Percentiles rank a stretch among this genome's conserved stretches.
Evolutionary conservation across 148 eudicot species (phyloP).

Genomic region (Pouteria glomerata): DNA sequence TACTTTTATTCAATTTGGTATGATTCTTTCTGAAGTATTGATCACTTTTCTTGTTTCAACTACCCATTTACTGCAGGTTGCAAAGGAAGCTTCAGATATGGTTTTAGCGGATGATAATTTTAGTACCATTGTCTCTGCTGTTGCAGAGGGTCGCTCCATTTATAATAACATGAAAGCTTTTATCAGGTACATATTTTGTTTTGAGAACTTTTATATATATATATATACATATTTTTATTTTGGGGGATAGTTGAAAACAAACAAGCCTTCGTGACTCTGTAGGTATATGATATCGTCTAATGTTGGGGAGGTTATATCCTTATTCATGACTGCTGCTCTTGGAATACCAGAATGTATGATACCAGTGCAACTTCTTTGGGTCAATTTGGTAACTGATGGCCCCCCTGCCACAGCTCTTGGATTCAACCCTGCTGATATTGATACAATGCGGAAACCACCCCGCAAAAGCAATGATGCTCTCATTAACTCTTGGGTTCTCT

Average conservation of each 20-base stretch:
- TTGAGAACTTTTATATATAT: neutral
- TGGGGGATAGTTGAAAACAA: neutral
- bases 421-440: constrained; percentile 82
- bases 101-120: constrained; percentile 91
- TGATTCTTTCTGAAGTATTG: neutral
- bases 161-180: constrained; percentile 95
- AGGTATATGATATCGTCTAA: constrained; percentile 99
- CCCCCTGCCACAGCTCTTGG: constrained; percentile 97
- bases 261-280: constrained; percentile 1
- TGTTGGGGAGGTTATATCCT: constrained; percentile 84
- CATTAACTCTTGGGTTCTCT: constrained; percentile 66
- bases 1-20: neutral
- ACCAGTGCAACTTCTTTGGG: constrained; percentile 94
- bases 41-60: neutral
- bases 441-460: constrained; percentile 81
- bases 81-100: constrained; percentile 97
- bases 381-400: constrained; percentile 89
- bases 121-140: constrained; percentile 80
- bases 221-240: too few species aligned
- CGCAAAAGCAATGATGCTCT: constrained; percentile 76
- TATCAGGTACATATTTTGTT: constrained; percentile 48
- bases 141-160: constrained; percentile 89
- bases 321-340: constrained; percentile 84
- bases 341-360: constrained; percentile 88
- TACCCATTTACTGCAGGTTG: constrained; percentile 43